A percentile compares a stretch with the other conserved stretches of the same genome.
These are phyloP conservation scores for Pythium sukuiense DNA, from an alignment of 352 stramenopile genomes.

Conservation along the genomic window DNA sequence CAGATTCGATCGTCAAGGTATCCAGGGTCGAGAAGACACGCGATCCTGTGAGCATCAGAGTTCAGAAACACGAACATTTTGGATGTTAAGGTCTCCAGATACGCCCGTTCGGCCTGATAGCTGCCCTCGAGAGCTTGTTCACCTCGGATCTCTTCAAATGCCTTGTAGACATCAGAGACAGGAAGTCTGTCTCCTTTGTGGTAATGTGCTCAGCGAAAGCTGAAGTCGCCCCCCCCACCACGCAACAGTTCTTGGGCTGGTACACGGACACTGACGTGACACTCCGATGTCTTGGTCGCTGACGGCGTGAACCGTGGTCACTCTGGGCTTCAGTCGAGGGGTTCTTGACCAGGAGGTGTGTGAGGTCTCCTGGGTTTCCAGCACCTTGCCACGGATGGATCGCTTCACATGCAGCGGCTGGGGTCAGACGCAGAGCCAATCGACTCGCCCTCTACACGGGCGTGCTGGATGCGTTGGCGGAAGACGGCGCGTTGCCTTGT, in stretches of 20 bases:
- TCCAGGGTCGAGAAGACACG: no score
- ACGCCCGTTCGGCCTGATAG: no score
- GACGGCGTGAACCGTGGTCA: neutral
- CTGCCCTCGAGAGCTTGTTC: no score
- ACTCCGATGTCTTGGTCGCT: neutral
- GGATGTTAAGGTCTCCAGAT: no score
- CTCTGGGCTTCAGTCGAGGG: neutral
- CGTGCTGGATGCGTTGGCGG: neutral
- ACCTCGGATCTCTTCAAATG: no score
- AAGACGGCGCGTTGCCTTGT: neutral
- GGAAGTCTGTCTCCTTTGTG: no score
- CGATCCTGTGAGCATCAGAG: no score
- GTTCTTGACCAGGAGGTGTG: neutral
- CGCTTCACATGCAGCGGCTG: neutral
- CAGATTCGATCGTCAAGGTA: no score
- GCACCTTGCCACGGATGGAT: neutral
- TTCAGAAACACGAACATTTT: no score
- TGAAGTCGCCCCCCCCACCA: neutral
- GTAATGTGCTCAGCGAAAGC: constrained; percentile 1
- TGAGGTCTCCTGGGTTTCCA: neutral
- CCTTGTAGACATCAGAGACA: no score
- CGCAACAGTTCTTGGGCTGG: neutral
- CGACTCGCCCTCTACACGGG: neutral
- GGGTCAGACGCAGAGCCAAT: neutral
- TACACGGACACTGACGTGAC: neutral